Evolutionary conservation across 2,329 filamentous ascomycete species (phyloP), one percentile per base, ranked within the genome.

Genomic region (Colletotrichum shisoi): DNA sequence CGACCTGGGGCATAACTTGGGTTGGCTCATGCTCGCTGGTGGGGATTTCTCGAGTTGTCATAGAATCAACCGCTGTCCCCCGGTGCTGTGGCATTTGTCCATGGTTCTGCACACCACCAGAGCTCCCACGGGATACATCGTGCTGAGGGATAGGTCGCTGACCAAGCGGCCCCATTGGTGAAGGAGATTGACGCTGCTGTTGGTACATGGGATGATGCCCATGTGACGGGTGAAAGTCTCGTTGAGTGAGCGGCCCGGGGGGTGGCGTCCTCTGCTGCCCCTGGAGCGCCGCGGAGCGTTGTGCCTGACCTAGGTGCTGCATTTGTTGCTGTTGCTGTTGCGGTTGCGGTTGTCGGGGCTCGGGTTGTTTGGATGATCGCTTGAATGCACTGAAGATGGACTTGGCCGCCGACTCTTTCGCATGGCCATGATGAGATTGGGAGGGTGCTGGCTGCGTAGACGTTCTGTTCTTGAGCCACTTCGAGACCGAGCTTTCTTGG

Each of bases 311-410:
- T 21, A 13, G 27, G 15, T 57, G 56, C 44, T 60, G 39, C 31
- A 51, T 65, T 19, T 68, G 67, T 24, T 71, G 70, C 34, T 60
- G 58, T 45, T 70, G 69, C 46, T 44, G 57, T 9, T 34, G 31
- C 48, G 17, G 57, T 9, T 34, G 31, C 48, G 17, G 31, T 39
- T 51, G 61, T 17, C 54, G 51, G 53, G 66, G n/a, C n/a, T 74
- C 71, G 24, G 68, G 54, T 44, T 73, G 70, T 63, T 74, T 75
- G 8, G 72, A 69, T 6, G 67, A 67, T 21, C 72, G 67, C 51
- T 73, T 73, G 24, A 75, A 74, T 2, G 71, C 73, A 13, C 68
- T 68, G 42, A 73, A 66, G 7, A 75, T 57, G 7, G 71, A 70
- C 49, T 73, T 72, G 39, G 69, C 58, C 7, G 71, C 60, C 54